These are phyloP conservation scores for Aspergillus nomiae DNA, from an alignment of 2,329 filamentous ascomycete species.

Conservation along the genomic window DNA sequence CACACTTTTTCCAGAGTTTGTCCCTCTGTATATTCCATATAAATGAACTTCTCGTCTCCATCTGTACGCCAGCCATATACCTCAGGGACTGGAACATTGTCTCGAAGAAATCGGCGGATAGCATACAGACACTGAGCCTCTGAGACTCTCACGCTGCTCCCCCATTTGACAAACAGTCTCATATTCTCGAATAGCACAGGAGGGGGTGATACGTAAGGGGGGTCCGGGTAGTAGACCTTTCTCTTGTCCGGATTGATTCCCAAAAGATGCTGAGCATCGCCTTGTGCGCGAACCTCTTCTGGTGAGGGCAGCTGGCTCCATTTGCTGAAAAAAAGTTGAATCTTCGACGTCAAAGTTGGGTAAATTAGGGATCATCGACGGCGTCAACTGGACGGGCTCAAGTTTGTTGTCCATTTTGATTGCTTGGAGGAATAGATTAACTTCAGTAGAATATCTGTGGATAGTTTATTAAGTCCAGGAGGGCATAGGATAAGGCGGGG, in stretches of 20 bases:
- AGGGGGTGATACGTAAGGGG: conserved; percentile 17
- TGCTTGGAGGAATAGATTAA: too few relatives aligned
- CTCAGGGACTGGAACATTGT: conserved; percentile 37
- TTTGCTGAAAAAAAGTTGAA: conserved; percentile 24
- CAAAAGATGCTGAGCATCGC: conserved; percentile 18
- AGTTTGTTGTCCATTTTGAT: neutral
- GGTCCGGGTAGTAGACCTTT: conserved; percentile 7
- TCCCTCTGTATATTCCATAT: conserved; percentile 37
- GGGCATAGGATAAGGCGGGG: too few relatives aligned
- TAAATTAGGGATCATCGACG: conserved; percentile 17
- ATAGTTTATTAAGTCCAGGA: too few relatives aligned
- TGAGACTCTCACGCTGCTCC: conserved; percentile 23
- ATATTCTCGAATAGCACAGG: conserved; percentile 32
- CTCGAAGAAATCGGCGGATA: conserved; percentile 22
- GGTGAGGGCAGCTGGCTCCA: conserved; percentile 22
- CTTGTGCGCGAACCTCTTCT: conserved; percentile 17
- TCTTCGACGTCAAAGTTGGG: conserved; percentile 20
- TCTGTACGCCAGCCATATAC: conserved; percentile 38
- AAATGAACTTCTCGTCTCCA: conserved; percentile 31
- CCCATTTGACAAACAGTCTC: conserved; percentile 39
- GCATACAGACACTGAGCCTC: conserved; percentile 37
- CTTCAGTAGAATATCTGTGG: too few relatives aligned
- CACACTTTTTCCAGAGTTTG: conserved; percentile 30
- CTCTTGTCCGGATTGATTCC: conserved; percentile 16
- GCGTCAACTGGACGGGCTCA: conserved; percentile 9